These are phyloP conservation scores for Microcera coccophila DNA, from an alignment of 2,329 filamentous ascomycete genomes.

Conservation along the genomic window DNA sequence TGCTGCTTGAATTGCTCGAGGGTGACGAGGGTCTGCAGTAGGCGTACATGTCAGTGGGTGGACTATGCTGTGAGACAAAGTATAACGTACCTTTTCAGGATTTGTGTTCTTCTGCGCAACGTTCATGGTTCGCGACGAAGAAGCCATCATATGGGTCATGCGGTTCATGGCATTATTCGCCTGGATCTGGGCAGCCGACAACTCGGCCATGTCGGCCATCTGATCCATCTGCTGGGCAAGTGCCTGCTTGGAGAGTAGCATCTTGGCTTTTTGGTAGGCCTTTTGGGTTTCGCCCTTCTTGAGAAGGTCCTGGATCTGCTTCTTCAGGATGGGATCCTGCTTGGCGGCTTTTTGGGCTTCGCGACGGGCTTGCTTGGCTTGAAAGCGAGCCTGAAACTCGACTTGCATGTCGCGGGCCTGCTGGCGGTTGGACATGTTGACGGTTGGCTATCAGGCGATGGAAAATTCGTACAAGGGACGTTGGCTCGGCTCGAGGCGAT, in stretches of 20 bases:
- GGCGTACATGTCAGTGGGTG: conserved; percentile 4
- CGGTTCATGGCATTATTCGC: conserved; percentile 63
- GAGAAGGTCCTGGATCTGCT: conserved; percentile 60
- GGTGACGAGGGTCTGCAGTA: conserved; percentile 50
- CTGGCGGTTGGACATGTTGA: conserved; percentile 56
- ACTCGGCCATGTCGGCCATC: conserved; percentile 61
- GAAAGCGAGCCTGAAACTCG: conserved; percentile 61
- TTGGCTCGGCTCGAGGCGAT: too few relatives aligned
- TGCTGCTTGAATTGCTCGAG: conserved; percentile 59
- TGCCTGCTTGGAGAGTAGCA: conserved; percentile 59
- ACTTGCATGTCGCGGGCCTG: conserved; percentile 58
- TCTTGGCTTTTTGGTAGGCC: conserved; percentile 60
- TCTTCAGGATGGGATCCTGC: conserved; percentile 57
- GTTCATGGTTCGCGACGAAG: conserved; percentile 56
- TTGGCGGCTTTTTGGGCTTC: conserved; percentile 59
- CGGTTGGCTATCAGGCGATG: too few relatives aligned
- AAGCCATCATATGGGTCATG: conserved; percentile 61
- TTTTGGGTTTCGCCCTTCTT: conserved; percentile 62
- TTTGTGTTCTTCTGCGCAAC: conserved; percentile 56
- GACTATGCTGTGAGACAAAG: background rate
- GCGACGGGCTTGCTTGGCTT: conserved; percentile 59
- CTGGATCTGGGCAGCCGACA: conserved; percentile 58
- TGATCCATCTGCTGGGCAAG: conserved; percentile 61
- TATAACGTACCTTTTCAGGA: conserved; percentile 48
- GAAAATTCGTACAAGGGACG: too few relatives aligned